Percentiles rank a stretch among this genome's conserved stretches.
These are phyloP conservation scores for Spergularia azorica DNA, from an alignment of 179 eudicot species.

Conservation along the genomic window DNA sequence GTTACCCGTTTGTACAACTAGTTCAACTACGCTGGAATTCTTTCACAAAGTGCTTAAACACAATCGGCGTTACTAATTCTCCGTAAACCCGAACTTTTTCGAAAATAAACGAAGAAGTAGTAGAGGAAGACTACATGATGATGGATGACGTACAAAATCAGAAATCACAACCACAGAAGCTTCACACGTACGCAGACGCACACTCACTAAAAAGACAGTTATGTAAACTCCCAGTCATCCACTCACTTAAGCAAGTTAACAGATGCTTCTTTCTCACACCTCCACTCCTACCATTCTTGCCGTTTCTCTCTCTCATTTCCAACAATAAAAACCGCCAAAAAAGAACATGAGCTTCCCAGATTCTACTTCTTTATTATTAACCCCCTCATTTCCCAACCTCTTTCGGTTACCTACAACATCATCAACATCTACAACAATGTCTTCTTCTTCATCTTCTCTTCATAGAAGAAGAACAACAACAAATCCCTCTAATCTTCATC, in stretches of 20 bases:
- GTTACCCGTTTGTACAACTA: too few species aligned
- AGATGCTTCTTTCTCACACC: neutral
- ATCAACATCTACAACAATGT: constrained; percentile 19
- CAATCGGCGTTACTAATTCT: too few species aligned
- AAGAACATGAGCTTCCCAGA: neutral
- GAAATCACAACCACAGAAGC: too few species aligned
- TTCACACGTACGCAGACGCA: too few species aligned
- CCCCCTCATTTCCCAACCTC: constrained; percentile 8
- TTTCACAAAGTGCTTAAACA: too few species aligned
- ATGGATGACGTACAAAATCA: too few species aligned
- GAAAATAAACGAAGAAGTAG: too few species aligned
- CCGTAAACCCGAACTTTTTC: too few species aligned
- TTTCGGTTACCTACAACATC: constrained; percentile 12
- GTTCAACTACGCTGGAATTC: too few species aligned
- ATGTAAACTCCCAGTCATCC: neutral
- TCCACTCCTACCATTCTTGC: neutral
- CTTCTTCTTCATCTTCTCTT: neutral
- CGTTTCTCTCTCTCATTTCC: neutral
- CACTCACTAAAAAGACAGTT: neutral
- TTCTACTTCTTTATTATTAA: neutral
- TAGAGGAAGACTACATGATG: too few species aligned
- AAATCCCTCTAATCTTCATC: neutral
- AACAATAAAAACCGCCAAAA: neutral
- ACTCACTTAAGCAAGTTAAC: neutral
- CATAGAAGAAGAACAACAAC: neutral